phyloP scores from a whole-genome alignment of 2,329 filamentous ascomycete species.

The Xylariaceae sp. region DNA sequence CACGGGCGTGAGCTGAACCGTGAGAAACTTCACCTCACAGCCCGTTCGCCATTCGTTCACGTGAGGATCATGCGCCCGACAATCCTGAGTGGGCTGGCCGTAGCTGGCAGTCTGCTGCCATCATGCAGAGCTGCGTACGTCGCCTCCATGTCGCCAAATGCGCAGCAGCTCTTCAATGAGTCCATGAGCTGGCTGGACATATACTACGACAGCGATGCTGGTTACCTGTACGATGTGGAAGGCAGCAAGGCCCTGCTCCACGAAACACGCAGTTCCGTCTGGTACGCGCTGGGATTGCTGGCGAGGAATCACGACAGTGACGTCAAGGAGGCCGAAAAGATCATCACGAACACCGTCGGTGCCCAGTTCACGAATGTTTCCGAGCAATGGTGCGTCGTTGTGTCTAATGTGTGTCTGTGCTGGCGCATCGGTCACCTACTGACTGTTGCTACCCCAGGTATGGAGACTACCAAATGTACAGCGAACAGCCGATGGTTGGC shows the following conservation, averaged over 20 bases:
- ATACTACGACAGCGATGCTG: conserved; percentile 47
- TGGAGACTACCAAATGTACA: conserved; percentile 49
- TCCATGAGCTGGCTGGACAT: conserved; percentile 53
- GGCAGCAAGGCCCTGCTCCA: conserved; percentile 43
- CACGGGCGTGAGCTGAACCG: too few species aligned
- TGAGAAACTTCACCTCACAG: too few species aligned
- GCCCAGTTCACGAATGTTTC: conserved; percentile 48
- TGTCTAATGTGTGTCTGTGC: conserved; percentile 30
- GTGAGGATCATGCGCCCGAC: too few species aligned
- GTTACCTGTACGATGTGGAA: conserved; percentile 49
- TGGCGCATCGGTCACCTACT: too few species aligned
- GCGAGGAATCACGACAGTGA: conserved; percentile 49
- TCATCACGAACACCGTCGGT: conserved; percentile 49
- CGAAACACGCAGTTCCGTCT: conserved; percentile 52
- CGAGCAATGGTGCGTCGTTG: conserved; percentile 41
- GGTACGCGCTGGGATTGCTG: conserved; percentile 56
- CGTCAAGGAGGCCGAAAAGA: conserved; percentile 45
- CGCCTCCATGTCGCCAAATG: conserved; percentile 21
- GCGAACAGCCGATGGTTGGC: conserved; percentile 55
- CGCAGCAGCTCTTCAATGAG: conserved; percentile 38
- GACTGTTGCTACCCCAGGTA: not conserved
- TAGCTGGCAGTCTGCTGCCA: not conserved
- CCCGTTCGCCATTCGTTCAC: too few species aligned
- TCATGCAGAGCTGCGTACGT: conserved; percentile 6
- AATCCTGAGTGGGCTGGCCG: not conserved